These are phyloP conservation scores for Triadica sebifera DNA, from an alignment of 345 rosid species.

Conservation along the genomic window DNA sequence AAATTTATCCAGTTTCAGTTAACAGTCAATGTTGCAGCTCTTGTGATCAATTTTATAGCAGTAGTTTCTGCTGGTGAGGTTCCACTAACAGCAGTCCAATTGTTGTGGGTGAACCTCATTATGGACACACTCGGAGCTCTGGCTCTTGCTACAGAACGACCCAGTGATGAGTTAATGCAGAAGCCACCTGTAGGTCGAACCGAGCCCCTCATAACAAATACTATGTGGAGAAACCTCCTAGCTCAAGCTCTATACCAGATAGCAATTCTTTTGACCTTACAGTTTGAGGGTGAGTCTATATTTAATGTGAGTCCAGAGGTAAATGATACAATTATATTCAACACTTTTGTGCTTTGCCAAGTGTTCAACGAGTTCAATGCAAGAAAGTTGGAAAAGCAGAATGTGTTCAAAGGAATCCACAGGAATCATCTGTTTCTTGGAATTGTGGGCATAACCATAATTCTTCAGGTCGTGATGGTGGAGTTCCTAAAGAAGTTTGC, in stretches of 20 bases:
- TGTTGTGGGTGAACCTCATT: slow-evolving; percentile 33
- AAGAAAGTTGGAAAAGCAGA: slow-evolving; percentile 25
- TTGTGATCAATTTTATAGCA: slow-evolving; percentile 30
- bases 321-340: slow-evolving; percentile 26
- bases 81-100: slow-evolving; percentile 29
- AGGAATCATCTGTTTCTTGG: slow-evolving; percentile 28
- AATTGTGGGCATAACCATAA: slow-evolving; percentile 44
- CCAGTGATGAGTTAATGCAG: slow-evolving; percentile 27
- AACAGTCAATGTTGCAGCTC: slow-evolving; percentile 33
- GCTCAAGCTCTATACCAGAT: slow-evolving; percentile 30
- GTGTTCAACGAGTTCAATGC: slow-evolving; percentile 35
- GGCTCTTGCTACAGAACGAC: slow-evolving; percentile 30
- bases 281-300: slow-evolving; percentile 26
- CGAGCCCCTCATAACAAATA: slow-evolving; percentile 27
- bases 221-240: slow-evolving; percentile 35
- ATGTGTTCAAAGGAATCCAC: slow-evolving; percentile 25
- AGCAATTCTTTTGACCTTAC: slow-evolving; percentile 15
- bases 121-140: slow-evolving; percentile 34
- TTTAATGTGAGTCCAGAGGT: slow-evolving; percentile 23
- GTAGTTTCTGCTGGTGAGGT: slow-evolving; percentile 32
- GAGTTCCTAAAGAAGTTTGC: slow-evolving; percentile 63
- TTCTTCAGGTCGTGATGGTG: slow-evolving; percentile 67
- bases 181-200: slow-evolving; percentile 25
- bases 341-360: slow-evolving; percentile 34
- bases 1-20: slow-evolving; percentile 33